Percentiles rank a stretch among this genome's conserved stretches.
These are phyloP conservation scores for Sapria himalayana DNA, from an alignment of 345 rosid genomes.

Conservation along the genomic window DNA sequence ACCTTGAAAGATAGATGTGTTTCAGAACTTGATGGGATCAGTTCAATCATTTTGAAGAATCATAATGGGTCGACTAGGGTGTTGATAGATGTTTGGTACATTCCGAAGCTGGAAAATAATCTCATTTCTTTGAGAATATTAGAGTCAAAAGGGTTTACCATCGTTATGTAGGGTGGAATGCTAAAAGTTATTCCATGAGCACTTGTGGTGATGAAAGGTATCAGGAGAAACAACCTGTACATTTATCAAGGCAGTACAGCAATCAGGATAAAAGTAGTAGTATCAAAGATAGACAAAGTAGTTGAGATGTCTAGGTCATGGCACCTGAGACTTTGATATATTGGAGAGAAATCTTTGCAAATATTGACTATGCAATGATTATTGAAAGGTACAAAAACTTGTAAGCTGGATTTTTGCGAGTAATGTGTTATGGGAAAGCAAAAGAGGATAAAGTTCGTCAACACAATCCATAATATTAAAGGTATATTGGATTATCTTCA, in stretches of 20 bases:
- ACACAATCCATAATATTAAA: not conserved
- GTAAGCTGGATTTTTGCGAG: not conserved
- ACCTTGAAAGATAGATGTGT: too few relatives aligned
- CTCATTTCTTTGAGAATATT: too few relatives aligned
- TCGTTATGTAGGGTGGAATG: too few relatives aligned
- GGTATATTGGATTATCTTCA: not conserved
- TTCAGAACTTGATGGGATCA: too few relatives aligned
- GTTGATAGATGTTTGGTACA: too few relatives aligned
- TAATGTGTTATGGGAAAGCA: not conserved
- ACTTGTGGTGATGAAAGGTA: too few relatives aligned
- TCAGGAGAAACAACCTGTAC: too few relatives aligned
- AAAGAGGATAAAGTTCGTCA: not conserved
- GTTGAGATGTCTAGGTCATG: not conserved
- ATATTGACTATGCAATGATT: not conserved
- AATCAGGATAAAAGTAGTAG: not conserved
- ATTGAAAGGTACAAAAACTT: slow-evolving; percentile 1
- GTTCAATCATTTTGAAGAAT: too few relatives aligned
- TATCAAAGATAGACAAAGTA: not conserved
- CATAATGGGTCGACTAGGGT: too few relatives aligned
- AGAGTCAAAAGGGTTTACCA: too few relatives aligned
- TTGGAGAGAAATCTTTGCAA: slow-evolving; percentile 3
- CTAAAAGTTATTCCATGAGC: too few relatives aligned
- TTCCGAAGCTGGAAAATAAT: too few relatives aligned
- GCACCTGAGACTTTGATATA: not conserved
- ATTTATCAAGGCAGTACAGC: not conserved